Base-by-base conservation (phyloP, 2,329 filamentous ascomycete species). In the Falciphora oryzae region DNA sequence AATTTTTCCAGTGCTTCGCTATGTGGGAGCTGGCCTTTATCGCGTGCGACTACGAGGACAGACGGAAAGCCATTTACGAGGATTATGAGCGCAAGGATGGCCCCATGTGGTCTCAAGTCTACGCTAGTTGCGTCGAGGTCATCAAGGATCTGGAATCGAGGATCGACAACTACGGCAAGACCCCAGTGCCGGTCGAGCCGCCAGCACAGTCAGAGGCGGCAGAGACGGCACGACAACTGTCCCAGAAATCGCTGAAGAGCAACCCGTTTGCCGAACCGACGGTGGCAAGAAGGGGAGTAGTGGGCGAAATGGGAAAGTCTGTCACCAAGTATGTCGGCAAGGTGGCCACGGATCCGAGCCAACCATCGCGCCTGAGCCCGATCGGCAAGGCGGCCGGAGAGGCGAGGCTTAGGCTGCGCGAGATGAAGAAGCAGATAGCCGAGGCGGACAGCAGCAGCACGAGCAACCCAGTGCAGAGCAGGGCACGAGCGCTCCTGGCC, bases 21-120 rank as follows among this genome's bases (percentile, higher is more conserved):
- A 90, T 96, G 75, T 97, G 93, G 93, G 94, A 98, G 73, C 80
- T 97, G 32, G 86, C 87, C 35, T 83, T 91, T 65, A 96, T 97
- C 69, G 88, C 91, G 53, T 85, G 89, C 65, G 84, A 86, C 64
- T 93, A 90, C 67, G 83, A 88, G 22, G 83, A 86, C n/a, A 87
- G 93, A 44, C 86, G 94, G 63, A 91, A 89, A 74, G 85, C 87
- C 27, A 92, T 98, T 64, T 97, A 91, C 75, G 86, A 88, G 65
- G 94, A 98, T 70, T 91, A 97, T 67, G 92, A 96, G 69, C 89
- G 93, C 66, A 86, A 86, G 64, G 90, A 89, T 59, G 92, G 90
- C 0, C 84, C 91, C 0, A 89, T 91, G 69, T 97, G 92, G 91
- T 86, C 87, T 11, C 92, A 97, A 70, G 83, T 96, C 61, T 87